A percentile compares a stretch with the other conserved stretches of the same genome.
These are phyloP conservation scores for Lanzia echinophila DNA, from an alignment of 2,329 filamentous ascomycete genomes.

Conservation along the genomic window DNA sequence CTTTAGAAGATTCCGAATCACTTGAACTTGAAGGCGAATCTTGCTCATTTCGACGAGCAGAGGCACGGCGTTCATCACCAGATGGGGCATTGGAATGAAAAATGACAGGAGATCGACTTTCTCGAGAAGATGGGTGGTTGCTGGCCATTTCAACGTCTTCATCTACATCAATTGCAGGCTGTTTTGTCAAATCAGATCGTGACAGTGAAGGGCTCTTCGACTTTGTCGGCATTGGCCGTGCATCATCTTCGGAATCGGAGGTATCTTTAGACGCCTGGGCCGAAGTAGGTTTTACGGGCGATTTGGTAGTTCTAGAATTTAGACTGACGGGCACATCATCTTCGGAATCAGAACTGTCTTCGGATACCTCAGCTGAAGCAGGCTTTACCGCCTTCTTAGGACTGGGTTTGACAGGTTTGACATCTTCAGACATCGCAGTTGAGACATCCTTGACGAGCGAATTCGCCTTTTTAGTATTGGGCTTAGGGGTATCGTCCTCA, in stretches of 20 bases:
- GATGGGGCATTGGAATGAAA: conserved; percentile 14
- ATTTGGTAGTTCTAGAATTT: not conserved
- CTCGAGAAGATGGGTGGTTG: conserved; percentile 19
- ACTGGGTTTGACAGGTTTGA: not conserved
- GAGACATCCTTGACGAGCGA: no score
- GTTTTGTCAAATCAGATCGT: not conserved
- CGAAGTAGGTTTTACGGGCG: not conserved
- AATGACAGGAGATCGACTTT: conserved; percentile 27
- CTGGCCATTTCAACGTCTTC: conserved; percentile 16
- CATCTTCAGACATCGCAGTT: not conserved
- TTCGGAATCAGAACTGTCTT: not conserved
- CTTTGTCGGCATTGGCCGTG: not conserved
- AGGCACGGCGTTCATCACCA: not conserved
- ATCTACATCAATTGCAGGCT: conserved; percentile 1
- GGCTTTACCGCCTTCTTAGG: not conserved
- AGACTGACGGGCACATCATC: not conserved
- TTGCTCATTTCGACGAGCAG: not conserved
- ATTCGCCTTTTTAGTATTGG: not conserved
- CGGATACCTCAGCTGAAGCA: not conserved
- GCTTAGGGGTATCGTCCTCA: not conserved
- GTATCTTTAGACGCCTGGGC: not conserved
- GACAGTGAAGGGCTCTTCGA: not conserved
- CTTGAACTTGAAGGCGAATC: not conserved
- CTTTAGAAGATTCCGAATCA: not conserved
- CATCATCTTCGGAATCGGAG: conserved; percentile 13